phyloP scores from a whole-genome alignment of 441 rosid genomes.

The Aquilaria agallochum region DNA sequence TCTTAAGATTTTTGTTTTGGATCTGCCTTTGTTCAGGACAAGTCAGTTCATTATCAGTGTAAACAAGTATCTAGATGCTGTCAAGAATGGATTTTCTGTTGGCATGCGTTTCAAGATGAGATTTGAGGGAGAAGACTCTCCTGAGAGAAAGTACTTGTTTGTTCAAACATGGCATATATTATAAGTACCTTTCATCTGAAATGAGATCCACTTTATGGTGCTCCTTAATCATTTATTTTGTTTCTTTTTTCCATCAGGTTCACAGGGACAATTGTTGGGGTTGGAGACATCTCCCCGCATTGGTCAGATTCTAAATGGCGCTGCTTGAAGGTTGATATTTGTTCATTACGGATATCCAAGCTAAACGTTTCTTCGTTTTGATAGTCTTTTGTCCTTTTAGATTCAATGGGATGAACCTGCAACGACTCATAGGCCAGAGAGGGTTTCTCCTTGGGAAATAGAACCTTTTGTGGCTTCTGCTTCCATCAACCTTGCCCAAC shows the following conservation, averaged over 20 bases:
- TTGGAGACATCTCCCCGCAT: conserved; percentile 58
- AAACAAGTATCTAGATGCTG: conserved; percentile 71
- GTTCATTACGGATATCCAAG: conserved; percentile 7
- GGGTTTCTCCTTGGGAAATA: conserved; percentile 96
- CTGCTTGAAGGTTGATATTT: conserved; percentile 62
- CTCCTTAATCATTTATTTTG: conserved; percentile 8
- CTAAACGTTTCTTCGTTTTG: conserved; percentile 17
- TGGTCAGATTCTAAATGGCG: conserved; percentile 90
- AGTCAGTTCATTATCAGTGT: conserved; percentile 80
- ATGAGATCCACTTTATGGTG: neutral
- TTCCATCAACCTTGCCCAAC: conserved; percentile 36
- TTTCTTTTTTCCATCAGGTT: conserved; percentile 39
- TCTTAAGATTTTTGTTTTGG: neutral
- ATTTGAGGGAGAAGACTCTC: conserved; percentile 94
- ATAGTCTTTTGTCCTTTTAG: conserved; percentile 35
- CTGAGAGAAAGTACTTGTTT: conserved; percentile 71
- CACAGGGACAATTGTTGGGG: conserved; percentile 77
- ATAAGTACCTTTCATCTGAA: neutral
- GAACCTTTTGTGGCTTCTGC: conserved; percentile 57
- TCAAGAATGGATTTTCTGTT: conserved; percentile 45
- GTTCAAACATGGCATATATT: neutral
- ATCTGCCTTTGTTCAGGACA: conserved; percentile 38
- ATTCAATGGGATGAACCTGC: conserved; percentile 94
- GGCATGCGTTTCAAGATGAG: conserved; percentile 97
- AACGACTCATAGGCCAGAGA: conserved; percentile 66